These are phyloP conservation scores for Salicornia ramosissima DNA, from an alignment of 148 eudicot genomes.

Conservation along the genomic window DNA sequence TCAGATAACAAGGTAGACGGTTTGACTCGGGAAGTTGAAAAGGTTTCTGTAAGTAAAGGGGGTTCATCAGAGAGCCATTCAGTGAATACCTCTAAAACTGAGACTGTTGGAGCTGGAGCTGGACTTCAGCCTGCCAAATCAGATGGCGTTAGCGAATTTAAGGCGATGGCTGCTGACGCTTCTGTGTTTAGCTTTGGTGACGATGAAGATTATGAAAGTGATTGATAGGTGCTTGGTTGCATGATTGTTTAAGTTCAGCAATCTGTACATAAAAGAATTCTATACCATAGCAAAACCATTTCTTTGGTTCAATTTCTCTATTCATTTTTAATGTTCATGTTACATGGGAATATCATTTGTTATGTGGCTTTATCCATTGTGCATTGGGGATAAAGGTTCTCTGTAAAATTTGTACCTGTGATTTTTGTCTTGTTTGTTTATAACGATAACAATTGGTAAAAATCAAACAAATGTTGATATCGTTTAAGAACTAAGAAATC, in stretches of 20 bases:
- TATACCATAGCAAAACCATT: constrained; percentile 20
- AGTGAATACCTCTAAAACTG: constrained; percentile 33
- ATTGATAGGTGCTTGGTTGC: constrained; percentile 26
- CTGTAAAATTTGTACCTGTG: constrained; percentile 2
- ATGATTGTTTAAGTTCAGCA: constrained; percentile 15
- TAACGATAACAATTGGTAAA: background rate
- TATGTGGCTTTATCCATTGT: constrained; percentile 9
- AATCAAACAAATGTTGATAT: constrained; percentile 12
- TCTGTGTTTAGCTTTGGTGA: constrained; percentile 95
- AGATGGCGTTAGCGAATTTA: constrained; percentile 73
- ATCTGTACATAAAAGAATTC: constrained; percentile 41
- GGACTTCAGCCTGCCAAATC: constrained; percentile 32
- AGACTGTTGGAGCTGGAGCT: constrained; percentile 17
- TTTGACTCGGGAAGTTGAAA: constrained; percentile 50
- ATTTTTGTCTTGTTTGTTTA: constrained; percentile 9
- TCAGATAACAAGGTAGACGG: constrained; percentile 37
- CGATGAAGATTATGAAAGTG: constrained; percentile 88
- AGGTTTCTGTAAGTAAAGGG: constrained; percentile 47
- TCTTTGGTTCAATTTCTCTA: constrained; percentile 9
- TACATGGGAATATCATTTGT: constrained; percentile 2
- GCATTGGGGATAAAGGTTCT: constrained; percentile 10
- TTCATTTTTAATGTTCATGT: constrained; percentile 15
- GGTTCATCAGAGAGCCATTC: constrained; percentile 26
- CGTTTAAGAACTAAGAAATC: too few species aligned
- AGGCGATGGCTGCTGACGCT: constrained; percentile 99